These are phyloP conservation scores for Neotropicomus parvogracilis DNA, from an alignment of 1,284 basidiomycete genomes.

Conservation along the genomic window DNA sequence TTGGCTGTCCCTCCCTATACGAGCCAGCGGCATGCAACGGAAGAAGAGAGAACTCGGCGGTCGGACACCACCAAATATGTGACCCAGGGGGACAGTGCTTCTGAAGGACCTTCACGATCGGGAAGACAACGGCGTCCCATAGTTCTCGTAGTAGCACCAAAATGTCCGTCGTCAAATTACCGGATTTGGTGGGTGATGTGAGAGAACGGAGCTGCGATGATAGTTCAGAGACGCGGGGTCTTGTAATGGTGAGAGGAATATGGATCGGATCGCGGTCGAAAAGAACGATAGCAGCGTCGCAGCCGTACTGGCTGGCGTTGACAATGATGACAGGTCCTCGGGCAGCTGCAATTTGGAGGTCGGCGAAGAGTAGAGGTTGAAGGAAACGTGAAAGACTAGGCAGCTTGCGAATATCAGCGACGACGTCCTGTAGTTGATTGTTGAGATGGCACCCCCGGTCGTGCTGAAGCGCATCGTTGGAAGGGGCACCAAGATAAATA, in stretches of 20 bases:
- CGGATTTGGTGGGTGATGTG: neutral
- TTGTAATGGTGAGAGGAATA: neutral
- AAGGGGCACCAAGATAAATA: neutral
- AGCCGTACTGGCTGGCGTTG: neutral
- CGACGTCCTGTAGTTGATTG: neutral
- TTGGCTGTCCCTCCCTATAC: too few species aligned
- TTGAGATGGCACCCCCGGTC: neutral
- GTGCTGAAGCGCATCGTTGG: neutral
- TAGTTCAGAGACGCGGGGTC: neutral
- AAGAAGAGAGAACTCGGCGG: too few species aligned
- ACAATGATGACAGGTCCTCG: neutral
- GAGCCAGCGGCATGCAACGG: too few species aligned
- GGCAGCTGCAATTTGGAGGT: neutral
- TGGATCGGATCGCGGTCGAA: neutral
- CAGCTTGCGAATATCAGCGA: neutral
- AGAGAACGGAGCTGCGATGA: neutral
- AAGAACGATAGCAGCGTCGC: conserved; percentile 20
- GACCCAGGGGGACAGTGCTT: conserved; percentile 12
- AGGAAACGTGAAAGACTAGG: too few species aligned
- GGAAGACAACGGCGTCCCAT: neutral
- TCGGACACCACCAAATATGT: conserved; percentile 9
- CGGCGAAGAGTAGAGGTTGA: neutral
- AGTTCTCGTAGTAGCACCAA: neutral
- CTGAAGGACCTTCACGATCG: neutral
- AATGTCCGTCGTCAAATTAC: neutral